Conservation (phyloP, 495 filamentous ascomycete species). For the Tuber melanosporum region DNA sequence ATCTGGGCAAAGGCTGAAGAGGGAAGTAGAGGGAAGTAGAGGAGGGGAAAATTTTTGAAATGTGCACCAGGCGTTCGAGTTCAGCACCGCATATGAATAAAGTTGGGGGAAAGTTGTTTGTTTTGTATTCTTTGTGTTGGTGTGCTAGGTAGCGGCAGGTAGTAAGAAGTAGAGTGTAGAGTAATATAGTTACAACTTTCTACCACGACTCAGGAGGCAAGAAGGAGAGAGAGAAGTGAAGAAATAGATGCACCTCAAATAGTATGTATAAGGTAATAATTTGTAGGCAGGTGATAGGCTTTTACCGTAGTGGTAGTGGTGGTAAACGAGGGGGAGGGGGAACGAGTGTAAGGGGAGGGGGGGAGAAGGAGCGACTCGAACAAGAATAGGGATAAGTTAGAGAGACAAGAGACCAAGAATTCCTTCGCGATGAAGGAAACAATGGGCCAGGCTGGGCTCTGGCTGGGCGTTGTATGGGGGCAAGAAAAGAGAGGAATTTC, state of each 20-base stretch:
- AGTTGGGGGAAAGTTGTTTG: background rate
- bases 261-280: background rate
- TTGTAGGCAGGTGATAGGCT: background rate
- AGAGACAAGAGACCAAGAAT: background rate
- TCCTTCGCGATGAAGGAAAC: background rate
- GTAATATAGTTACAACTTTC: background rate
- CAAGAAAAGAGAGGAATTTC: background rate
- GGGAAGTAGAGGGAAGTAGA: background rate
- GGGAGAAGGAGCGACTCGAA: constrained; percentile 5
- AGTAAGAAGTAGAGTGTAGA: background rate
- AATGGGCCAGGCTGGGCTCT: background rate
- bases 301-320: constrained; percentile 6
- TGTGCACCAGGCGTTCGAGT: background rate
- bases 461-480: background rate
- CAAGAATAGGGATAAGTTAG: background rate
- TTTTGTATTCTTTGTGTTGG: background rate
- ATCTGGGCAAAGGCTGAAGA: background rate
- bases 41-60: too few relatives aligned
- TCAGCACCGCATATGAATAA: constrained; percentile 1
- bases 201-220: background rate
- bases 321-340: constrained; percentile 14
- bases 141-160: background rate
- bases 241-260: background rate
- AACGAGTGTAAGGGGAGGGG: background rate
- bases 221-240: background rate